phyloP scores from a whole-genome alignment of 371 early-diverging fungal genomes.

The Rhizopus sp. region DNA sequence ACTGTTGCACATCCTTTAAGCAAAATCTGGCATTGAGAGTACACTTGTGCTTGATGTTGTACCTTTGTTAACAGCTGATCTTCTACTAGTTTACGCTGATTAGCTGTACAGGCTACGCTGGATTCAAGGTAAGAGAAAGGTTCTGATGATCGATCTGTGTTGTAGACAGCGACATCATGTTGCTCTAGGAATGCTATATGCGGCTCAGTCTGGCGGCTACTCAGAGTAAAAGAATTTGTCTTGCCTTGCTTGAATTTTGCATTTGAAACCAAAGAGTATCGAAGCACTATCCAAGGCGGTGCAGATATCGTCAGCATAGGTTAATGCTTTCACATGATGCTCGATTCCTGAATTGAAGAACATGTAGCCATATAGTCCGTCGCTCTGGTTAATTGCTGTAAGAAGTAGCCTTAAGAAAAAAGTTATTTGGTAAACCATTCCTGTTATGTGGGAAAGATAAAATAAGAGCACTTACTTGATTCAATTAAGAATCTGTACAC shows the following conservation, averaged over 20 bases:
- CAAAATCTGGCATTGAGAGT: not conserved
- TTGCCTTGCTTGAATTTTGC: slow-evolving; percentile 2
- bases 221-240: slow-evolving; percentile 2
- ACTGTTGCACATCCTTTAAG: not conserved
- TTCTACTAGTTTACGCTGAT: not conserved
- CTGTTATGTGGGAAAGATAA: too few species aligned
- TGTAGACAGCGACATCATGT: not conserved
- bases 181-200: not conserved
- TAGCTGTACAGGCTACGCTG: not conserved
- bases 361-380: too few species aligned
- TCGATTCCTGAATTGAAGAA: too few species aligned
- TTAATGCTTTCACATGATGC: too few species aligned
- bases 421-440: too few species aligned
- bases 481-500: too few species aligned
- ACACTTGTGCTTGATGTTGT: not conserved
- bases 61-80: not conserved
- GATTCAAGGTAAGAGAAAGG: slow-evolving; percentile 11
- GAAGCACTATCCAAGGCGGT: not conserved
- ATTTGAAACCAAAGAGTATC: not conserved
- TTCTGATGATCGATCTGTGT: not conserved
- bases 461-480: too few species aligned
- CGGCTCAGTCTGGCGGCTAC: not conserved
- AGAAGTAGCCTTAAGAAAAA: too few species aligned
- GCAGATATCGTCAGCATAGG: too few species aligned
- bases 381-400: too few species aligned